Evolutionary conservation across 2,329 filamentous ascomycete species (phyloP), one percentile per base, ranked within the genome.

Genomic region (Neonectria neomacrospora): DNA sequence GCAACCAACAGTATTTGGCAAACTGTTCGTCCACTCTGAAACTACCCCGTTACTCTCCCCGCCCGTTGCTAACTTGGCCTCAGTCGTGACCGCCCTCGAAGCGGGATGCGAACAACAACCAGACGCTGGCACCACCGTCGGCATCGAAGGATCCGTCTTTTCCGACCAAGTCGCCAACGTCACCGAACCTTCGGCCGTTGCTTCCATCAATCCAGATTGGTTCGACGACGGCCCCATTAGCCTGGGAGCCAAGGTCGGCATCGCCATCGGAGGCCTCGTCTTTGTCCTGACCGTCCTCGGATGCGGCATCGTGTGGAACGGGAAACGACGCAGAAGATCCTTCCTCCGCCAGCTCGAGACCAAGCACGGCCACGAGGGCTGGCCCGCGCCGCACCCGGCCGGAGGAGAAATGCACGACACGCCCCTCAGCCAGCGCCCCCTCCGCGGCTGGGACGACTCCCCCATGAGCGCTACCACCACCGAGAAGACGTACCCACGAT

Each of bases 61-160:
- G 22, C 9, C 9, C 22, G 14, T 58, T 59, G 41, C 70, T 80
- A 68, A 76, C 60, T 18, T 6, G 12, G 2, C 5, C 2, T 7
- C 34, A 85, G 82, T 85, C 65, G 65, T 87, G 44, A 82, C 78
- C 12, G 76, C 85, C 37, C 79, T 90, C 8, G 77, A 86, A 60
- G 86, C 85, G 18, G 87, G 84, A 7, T 90, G 88, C 68, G 71
- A 80, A 55, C 84, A 89, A 66, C 78, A 78, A 60, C 85, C 88
- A 0, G 65, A 71, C 0, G 73, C 79, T 0, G 86, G 86, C 0
- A 69, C 75, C 0, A 82, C 77, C 0, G 69, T 90, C n/a, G 82
- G 82, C 3, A 70, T 88, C 1, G 72, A 83, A 5, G 87, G 88
- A 22, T 75, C 78, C 20, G 73, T 86, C 2, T 90, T 90, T 73